Conservation (phyloP, 164 flowering plant genomes). For the Stephania yunnanensis region DNA sequence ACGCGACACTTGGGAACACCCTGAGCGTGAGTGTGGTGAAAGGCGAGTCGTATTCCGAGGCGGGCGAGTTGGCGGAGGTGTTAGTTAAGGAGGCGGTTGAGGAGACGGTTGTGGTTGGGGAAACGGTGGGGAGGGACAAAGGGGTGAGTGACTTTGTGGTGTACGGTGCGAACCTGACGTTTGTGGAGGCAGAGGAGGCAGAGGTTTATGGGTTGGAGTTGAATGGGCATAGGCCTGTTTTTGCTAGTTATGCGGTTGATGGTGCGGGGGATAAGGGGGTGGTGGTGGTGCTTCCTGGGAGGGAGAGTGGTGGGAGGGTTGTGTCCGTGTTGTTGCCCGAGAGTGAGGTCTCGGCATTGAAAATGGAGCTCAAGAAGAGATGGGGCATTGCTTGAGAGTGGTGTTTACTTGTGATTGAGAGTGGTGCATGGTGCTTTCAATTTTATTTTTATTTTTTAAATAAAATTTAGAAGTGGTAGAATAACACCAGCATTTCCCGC, state of each 20-base stretch:
- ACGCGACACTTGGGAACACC: slow-evolving; percentile 27
- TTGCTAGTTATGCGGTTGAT: slow-evolving; percentile 34
- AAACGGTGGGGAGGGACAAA: slow-evolving; percentile 25
- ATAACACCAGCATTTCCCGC: too few relatives aligned
- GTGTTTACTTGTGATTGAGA: too few relatives aligned
- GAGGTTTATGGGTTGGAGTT: slow-evolving; percentile 44
- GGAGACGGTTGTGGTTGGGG: slow-evolving; percentile 32
- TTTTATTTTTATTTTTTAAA: too few relatives aligned
- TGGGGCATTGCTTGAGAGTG: slow-evolving; percentile 35
- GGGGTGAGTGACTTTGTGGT: slow-evolving; percentile 39
- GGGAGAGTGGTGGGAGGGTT: slow-evolving; percentile 23
- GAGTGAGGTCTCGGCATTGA: slow-evolving; percentile 30
- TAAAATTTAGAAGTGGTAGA: too few relatives aligned
- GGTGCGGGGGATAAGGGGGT: slow-evolving; percentile 72
- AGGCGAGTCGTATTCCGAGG: slow-evolving; percentile 24
- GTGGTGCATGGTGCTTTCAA: too few relatives aligned
- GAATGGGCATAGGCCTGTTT: slow-evolving; percentile 42
- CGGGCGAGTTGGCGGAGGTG: slow-evolving; percentile 32
- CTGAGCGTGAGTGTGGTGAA: slow-evolving; percentile 39
- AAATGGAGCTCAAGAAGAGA: slow-evolving; percentile 28
- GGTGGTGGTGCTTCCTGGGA: slow-evolving; percentile 51
- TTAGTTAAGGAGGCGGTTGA: slow-evolving; percentile 9
- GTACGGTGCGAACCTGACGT: slow-evolving; percentile 68
- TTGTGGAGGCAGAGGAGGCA: slow-evolving; percentile 48
- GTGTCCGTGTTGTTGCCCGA: slow-evolving; percentile 45